These are phyloP conservation scores for Cordyceps cateniannulata DNA, from an alignment of 2,329 filamentous ascomycete genomes.

Conservation along the genomic window DNA sequence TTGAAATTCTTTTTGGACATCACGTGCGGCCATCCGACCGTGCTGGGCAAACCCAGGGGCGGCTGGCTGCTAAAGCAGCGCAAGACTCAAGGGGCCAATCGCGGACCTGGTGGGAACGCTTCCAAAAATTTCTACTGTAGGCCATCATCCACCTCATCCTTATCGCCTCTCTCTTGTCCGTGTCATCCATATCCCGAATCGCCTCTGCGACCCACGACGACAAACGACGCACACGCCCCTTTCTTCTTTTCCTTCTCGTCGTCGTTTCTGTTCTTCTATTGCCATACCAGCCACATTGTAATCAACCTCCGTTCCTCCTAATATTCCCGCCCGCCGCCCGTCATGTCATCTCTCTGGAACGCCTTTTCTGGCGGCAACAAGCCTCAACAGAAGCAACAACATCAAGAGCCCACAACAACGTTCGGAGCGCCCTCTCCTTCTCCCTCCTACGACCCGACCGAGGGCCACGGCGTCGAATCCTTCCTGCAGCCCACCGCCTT, in stretches of 20 bases:
- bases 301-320: conserved; percentile 1
- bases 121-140: conserved; percentile 12
- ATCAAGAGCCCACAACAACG: conserved; percentile 27
- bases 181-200: conserved; percentile 2
- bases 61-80: not conserved
- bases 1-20: not conserved
- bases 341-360: conserved; percentile 55
- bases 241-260: not conserved
- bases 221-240: not conserved
- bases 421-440: conserved; percentile 40
- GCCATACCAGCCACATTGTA: not conserved
- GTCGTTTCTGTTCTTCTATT: not conserved
- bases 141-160: not conserved
- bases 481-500: conserved; percentile 74
- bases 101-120: conserved; percentile 6
- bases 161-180: not conserved
- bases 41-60: not conserved
- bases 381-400: conserved; percentile 30
- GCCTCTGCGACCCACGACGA: not conserved
- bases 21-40: not conserved
- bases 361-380: conserved; percentile 55
- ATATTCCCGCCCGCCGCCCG: conserved; percentile 14
- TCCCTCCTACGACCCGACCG: conserved; percentile 62
- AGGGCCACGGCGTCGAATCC: conserved; percentile 73
- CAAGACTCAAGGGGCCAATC: not conserved